Evolutionary conservation across 2,329 filamentous ascomycete genomes (phyloP), one percentile per base, ranked within the genome.

Genomic region (Hirsutella rhossiliensis): DNA sequence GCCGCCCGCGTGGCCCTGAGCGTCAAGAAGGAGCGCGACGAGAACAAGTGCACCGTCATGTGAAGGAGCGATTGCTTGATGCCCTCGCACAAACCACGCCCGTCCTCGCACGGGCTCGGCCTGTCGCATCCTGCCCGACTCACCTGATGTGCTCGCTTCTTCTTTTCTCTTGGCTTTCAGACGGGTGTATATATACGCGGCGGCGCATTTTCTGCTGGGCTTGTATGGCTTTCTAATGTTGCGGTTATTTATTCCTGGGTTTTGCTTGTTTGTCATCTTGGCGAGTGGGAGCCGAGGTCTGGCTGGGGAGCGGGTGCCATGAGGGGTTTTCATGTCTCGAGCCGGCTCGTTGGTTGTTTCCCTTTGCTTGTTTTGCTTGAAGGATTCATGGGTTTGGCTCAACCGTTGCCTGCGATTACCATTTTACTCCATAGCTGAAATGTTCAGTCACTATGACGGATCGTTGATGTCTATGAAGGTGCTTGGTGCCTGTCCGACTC

Each of bases 1-100:
- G 92, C 92, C 36, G 90, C 92, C 20, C 84, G 94, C 57, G 92
- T 98, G 31, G 92, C 92, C 13, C 72, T 98, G 45, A 80, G 78
- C 52, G 78, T 83, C 45, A 81, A 76, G 66, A 76, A 78, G 55
- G 77, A 77, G 48, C 73, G 76, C 54, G 77, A 81, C 48, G 75
- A 78, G 46, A 68, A 68, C 49, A 78, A 76, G 57, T 82, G 78
- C 60, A 57, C 58, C 48, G 60, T 82, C 48, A 81, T 82, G 78
- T 82, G 41, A 45, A 5, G 23, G 5, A 2, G 27, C 17, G 3
- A 37, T 8, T 5, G 13, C 12, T 7, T 23, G 23, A 4, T n/a
- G 38, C 38, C 38, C 31, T 42, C 31, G n/a, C 15, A n/a, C n/a
- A n/a, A 7, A 12, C 7, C 3, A 2, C n/a, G n/a, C 13, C 31